Evolutionary conservation across 768 basidiomycete genomes (phyloP).

Genomic region (Termitomyces sp.): DNA sequence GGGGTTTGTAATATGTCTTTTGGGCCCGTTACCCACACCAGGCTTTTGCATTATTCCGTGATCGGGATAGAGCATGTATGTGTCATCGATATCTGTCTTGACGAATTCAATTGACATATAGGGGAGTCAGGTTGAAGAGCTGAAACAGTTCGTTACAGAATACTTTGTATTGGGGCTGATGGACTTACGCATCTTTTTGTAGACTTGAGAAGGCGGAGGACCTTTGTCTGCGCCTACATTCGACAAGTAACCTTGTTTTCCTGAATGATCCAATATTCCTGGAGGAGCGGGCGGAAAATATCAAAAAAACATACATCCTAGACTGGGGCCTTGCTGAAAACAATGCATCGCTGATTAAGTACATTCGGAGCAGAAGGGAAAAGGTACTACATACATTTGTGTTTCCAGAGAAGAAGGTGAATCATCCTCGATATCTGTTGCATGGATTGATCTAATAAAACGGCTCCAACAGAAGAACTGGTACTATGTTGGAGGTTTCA

Average conservation of each 20-base stretch:
- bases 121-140: conserved; percentile 15
- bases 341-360: conserved; percentile 26
- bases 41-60: conserved; percentile 3
- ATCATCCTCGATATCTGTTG: not conserved
- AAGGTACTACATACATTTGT: conserved; percentile 44
- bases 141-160: conserved; percentile 18
- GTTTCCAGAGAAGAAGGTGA: conserved; percentile 38
- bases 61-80: conserved; percentile 6
- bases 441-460: conserved; percentile 1
- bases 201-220: conserved; percentile 31
- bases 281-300: conserved; percentile 29
- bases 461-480: conserved; percentile 31
- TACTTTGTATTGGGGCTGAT: not conserved
- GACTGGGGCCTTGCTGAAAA: conserved; percentile 41
- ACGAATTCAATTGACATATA: not conserved
- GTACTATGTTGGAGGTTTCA: conserved; percentile 47
- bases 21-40: conserved; percentile 18
- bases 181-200: not conserved
- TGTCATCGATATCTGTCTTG: not conserved
- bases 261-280: conserved; percentile 51
- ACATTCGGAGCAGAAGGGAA: conserved; percentile 18
- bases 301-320: conserved; percentile 34
- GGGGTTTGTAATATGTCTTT: conserved; percentile 22
- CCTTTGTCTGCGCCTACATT: conserved; percentile 38
- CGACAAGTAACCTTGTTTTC: conserved; percentile 36